A percentile compares a stretch with the other conserved stretches of the same genome.
phyloP scores from a whole-genome alignment of 495 filamentous ascomycete species.

The Amniculicola lignicola region DNA sequence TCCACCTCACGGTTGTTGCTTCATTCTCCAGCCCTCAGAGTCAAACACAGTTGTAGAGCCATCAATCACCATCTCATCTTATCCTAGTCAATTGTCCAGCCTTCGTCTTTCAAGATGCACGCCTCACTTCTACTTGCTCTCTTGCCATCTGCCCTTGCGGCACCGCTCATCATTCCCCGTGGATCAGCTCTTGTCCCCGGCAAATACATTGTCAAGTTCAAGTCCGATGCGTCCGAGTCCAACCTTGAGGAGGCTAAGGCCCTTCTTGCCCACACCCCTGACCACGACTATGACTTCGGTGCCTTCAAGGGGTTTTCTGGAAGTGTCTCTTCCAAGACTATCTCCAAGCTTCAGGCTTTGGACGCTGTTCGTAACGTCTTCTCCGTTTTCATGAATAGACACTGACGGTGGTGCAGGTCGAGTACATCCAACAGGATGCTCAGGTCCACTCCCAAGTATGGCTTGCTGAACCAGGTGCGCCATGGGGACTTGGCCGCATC shows the following conservation, averaged over 20 bases:
- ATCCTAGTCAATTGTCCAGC: background rate
- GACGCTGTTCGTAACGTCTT: slow-evolving; percentile 11
- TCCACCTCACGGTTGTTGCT: background rate
- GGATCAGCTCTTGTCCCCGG: slow-evolving; percentile 23
- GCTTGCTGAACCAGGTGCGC: slow-evolving; percentile 25
- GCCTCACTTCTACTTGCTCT: slow-evolving; percentile 23
- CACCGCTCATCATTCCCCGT: slow-evolving; percentile 30
- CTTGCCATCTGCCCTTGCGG: slow-evolving; percentile 30
- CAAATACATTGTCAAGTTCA: slow-evolving; percentile 37
- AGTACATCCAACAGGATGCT: slow-evolving; percentile 34
- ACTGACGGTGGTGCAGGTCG: slow-evolving; percentile 21
- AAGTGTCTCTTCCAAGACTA: slow-evolving; percentile 10
- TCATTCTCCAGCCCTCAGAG: slow-evolving; percentile 8
- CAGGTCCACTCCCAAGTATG: slow-evolving; percentile 21
- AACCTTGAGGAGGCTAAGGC: slow-evolving; percentile 22
- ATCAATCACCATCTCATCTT: background rate
- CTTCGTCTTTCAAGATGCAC: slow-evolving; percentile 23
- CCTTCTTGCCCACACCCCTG: slow-evolving; percentile 18
- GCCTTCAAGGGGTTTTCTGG: slow-evolving; percentile 34
- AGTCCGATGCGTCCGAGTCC: slow-evolving; percentile 9
- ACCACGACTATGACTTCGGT: slow-evolving; percentile 31
- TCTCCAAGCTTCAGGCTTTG: slow-evolving; percentile 15
- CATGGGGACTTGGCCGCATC: slow-evolving; percentile 37
- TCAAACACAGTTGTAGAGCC: slow-evolving; percentile 3
- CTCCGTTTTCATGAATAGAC: background rate